Base-by-base conservation (phyloP, 176 grass and related monocot genomes). In the Paspalum notatum region DNA sequence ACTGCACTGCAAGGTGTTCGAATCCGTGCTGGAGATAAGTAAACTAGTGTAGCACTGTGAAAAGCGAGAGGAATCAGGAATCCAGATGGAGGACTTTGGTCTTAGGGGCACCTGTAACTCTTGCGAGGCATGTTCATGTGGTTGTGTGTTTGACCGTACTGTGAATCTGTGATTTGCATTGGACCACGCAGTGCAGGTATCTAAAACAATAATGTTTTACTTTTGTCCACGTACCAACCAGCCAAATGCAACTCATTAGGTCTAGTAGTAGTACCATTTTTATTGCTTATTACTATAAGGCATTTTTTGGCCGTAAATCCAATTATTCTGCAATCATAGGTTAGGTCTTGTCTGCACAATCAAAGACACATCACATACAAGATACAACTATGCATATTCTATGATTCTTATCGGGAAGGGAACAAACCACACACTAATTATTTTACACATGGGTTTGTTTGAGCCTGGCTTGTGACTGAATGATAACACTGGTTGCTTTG, bases 141-240 rank as follows among this genome's bases (percentile, higher is more conserved):
- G 69, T 49, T 57, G 18, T 85, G 87, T 62, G 82, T 85, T 89
- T 85, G 82, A 81, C 77, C 55, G 77, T 68, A 49, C 76, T 70
- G 5, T 42, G 51, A 53, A 46, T 55, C 76, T 70, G 5, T 42
- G 51, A 53, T 54, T 55, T 73, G 76, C 81, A 75, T 69, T 47
- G 52, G 82, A 74, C 68, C 20, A 74, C 26, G 52, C 5, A 89
- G 48, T 24, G n/a, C 24, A 13, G 8, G 10, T 9, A n/a, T 12
- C 18, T 69, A 44, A 1, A 10, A 40, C 8, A 63, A 22, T 40
- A 20, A n/a, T n/a, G n/a, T n/a, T n/a, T n/a, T n/a, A n/a, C n/a
- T n/a, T n/a, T n/a, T n/a, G n/a, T n/a, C n/a, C n/a, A n/a, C n/a
- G n/a, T n/a, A n/a, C n/a, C n/a, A n/a, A n/a, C n/a, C n/a, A n/a